Base-by-base conservation (phyloP, 73 alveolate genomes). In the Tetrahymena borealis region DNA sequence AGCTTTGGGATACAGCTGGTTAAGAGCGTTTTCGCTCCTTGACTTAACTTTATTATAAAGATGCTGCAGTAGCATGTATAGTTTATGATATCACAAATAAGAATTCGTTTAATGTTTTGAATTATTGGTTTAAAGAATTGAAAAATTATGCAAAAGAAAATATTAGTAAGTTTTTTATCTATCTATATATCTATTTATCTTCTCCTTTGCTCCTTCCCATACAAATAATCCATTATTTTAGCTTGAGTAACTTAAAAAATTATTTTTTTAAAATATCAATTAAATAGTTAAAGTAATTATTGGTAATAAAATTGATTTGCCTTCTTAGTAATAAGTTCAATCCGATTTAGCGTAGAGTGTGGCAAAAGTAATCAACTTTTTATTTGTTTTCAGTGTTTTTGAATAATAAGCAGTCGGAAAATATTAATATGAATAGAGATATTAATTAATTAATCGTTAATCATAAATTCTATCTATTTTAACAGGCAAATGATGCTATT, bases 1-100 rank as follows among this genome's bases (percentile, higher is more conserved):
- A 95, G 91, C 94, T 95, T 28, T 95, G 98, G 98, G 98, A 95
- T 40, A 95, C 98, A 36, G 98, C 98, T 31, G 98, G 98, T 4
- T 93, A 95, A 92, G 98, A 95, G 39, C 91, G 91, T 35, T 95
- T 40, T 92, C 91, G 98, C 43, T 94, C 96, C 36, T 32, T 95
- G 78, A 93, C 97, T 28, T 42, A 91, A 41, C 79, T 95, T 90
- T 95, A 91, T 90, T 95, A 93, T 39, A 94, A 94, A 35, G 96
- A 95, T 91, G 98, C 98, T 16, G 33, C 93, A 38, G 97, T 95
- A 6, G 94, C 96, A 32, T 79, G 94, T 24, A 40, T 95, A 91
- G 97, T 95, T 32, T 95, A 79, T 94, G 98, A 95, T 91, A 85
- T 95, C 40, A 95, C 96, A 32, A 95, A 85, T 40, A 78, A 77